Base-by-base conservation (phyloP, 768 basidiomycete species). In the Tricholoma saponaceum region DNA sequence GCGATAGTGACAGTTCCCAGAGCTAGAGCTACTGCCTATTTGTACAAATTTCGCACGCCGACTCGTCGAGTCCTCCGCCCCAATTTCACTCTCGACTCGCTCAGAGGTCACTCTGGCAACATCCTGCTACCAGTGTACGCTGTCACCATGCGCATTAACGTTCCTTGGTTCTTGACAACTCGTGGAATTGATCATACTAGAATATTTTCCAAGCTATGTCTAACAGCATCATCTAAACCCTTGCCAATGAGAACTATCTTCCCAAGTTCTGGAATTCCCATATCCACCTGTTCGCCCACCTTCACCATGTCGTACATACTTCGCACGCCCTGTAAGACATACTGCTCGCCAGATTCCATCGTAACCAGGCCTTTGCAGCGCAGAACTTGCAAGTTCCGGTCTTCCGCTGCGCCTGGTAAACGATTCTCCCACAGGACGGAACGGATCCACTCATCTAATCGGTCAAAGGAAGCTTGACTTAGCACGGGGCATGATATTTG, bases 221-320 rank as follows among this genome's bases (percentile, higher is more conserved):
- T 75, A 44, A 89, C 83, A 12, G 56, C 63, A 58, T 81, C 79
- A 58, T 81, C 76, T 43, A 96, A 69, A 1, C 90, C 90, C 66
- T 88, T 90, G 10, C 94, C 94, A 47, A 96, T 95, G 58, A 96
- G 79, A 2, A 95, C 90, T 22, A 96, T 67, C 72, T 95, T 96
- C 23, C 93, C 92, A 14, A 72, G 71, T 50, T 83, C 81, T 0
- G 83, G 83, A 33, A 86, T 67, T 1, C 81, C 85, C 23, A 83
- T 54, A 7, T 69, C 73, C 56, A 68, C 69, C 41, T 67, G 71
- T n/a, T 64, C 65, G 54, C 74, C 75, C 39, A 85, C 73, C 51
- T 77, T 71, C 0, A 70, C 67, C 13, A 95, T 81, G 64, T 99
- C 96, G 67, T 95, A 99, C 70, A 98, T 80, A 62, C 77, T 92